Percentiles rank a stretch among this genome's conserved stretches.
phyloP scores from a whole-genome alignment of 345 rosid species.

The Acer negundo region DNA sequence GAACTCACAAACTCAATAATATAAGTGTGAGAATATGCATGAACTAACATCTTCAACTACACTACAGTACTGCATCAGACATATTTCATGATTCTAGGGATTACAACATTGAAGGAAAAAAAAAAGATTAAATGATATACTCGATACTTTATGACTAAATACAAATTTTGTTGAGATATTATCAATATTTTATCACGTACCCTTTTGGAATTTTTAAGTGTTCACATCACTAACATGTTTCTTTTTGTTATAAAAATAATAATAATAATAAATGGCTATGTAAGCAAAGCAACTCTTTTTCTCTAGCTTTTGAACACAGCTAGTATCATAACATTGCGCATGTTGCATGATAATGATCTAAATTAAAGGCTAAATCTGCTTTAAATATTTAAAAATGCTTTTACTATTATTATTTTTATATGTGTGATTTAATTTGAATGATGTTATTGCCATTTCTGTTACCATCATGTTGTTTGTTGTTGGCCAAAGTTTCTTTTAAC shows the following conservation, averaged over 20 bases:
- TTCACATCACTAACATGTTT: no score
- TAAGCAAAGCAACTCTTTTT: no score
- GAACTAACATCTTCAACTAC: no score
- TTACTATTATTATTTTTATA: no score
- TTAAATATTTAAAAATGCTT: conserved; percentile 5
- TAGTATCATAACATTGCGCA: neutral
- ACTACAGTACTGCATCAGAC: neutral
- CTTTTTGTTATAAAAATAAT: no score
- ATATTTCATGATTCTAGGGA: neutral
- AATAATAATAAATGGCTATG: no score
- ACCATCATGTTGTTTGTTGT: conserved; percentile 21
- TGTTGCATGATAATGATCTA: neutral
- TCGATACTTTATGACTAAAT: neutral
- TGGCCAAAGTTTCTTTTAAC: conserved; percentile 25
- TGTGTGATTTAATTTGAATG: conserved; percentile 3
- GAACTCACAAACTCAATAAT: no score
- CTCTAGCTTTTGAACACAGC: neutral
- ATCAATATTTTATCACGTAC: neutral
- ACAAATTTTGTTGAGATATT: neutral
- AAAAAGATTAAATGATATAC: no score
- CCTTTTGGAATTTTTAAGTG: no score
- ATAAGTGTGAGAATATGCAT: no score
- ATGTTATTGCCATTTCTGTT: neutral
- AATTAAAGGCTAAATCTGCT: neutral
- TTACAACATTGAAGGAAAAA: neutral